These are phyloP conservation scores for Termitomyces sp. DNA, from an alignment of 768 basidiomycete genomes.

Conservation along the genomic window DNA sequence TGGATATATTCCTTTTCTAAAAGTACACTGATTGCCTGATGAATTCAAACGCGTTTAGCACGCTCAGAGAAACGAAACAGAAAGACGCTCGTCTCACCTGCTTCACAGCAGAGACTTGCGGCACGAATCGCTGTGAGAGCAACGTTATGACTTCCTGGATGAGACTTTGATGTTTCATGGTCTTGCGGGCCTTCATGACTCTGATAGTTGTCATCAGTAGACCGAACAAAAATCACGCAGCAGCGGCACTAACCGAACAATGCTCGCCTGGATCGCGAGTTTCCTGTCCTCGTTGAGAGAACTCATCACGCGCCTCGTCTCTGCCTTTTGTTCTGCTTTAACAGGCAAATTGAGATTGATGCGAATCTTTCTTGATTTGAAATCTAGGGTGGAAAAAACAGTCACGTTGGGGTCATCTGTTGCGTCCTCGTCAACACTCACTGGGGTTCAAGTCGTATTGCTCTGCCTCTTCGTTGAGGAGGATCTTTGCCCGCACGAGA, in stretches of 20 bases:
- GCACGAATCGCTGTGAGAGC: slow-evolving; percentile 82
- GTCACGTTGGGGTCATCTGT: not conserved
- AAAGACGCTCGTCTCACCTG: slow-evolving; percentile 48
- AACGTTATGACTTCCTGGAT: slow-evolving; percentile 90
- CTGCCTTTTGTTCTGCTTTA: slow-evolving; percentile 91
- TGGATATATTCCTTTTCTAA: slow-evolving; percentile 98
- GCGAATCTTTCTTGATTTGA: slow-evolving; percentile 92
- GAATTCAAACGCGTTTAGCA: not conserved
- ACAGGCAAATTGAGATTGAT: slow-evolving; percentile 90
- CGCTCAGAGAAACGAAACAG: not conserved
- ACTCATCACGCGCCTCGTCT: slow-evolving; percentile 84
- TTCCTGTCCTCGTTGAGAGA: slow-evolving; percentile 96
- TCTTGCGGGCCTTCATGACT: slow-evolving; percentile 94
- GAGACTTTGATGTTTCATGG: slow-evolving; percentile 88
- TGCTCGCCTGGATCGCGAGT: slow-evolving; percentile 92
- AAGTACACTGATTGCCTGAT: slow-evolving; percentile 83
- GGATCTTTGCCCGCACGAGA: slow-evolving; percentile 84
- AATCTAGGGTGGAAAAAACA: slow-evolving; percentile 36
- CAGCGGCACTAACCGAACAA: slow-evolving; percentile 56
- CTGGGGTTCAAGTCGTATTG: slow-evolving; percentile 89
- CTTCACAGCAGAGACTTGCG: slow-evolving; percentile 95
- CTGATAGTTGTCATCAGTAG: slow-evolving; percentile 27
- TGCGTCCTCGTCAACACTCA: slow-evolving; percentile 17
- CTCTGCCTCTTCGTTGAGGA: slow-evolving; percentile 83
- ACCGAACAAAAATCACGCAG: not conserved